Base-by-base conservation (phyloP, 148 eudicot species). In the Mesembryanthemum crystallinum region DNA sequence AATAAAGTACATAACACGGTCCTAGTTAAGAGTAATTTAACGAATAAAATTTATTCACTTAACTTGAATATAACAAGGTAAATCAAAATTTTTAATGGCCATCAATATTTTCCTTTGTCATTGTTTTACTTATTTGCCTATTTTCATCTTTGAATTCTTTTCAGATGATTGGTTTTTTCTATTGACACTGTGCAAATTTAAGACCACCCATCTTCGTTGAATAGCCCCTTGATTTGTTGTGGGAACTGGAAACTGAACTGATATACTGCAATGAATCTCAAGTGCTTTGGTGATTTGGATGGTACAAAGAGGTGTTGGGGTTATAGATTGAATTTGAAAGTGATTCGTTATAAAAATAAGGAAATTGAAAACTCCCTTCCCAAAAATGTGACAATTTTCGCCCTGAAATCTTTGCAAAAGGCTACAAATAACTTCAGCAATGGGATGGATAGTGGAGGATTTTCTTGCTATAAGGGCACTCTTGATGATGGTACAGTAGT, bases 361-460 rank as follows among this genome's bases (percentile, higher is more conserved):
- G 60, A 62, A 30, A 30, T 0, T 54, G 20, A 64, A 49, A 33
- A 74, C 7, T n/a, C 24, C 29, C 42, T 47, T 14, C 4, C 29
- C 17, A 29, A 64, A 7, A 64, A 49, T 51, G 51, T 51, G 11
- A 74, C 45, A 52, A 8, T 49, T 20, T 74, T 74, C 30, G 13
- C 77, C 32, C 5, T 64, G 23, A 51, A 52, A 51, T 39, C 57
- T 8, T 49, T 74, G 57, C n/a, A 51, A 64, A 64, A 32, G 62
- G 77, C 77, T 30, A 74, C 77, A 49, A 23, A 74, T 15, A 51
- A 64, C 24, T 74, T 74, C 49, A 33, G 29, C n/a, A 30, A 47
- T 14, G 1, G 8, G 7, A 17, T 64, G 39, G 49, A 47, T 0
- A 17, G 1, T 14, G 77, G 51, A 13, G 49, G 63, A 20, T 74